These are phyloP conservation scores for Candida berthetii DNA, from an alignment of 805 yeast genomes.

Conservation along the genomic window DNA sequence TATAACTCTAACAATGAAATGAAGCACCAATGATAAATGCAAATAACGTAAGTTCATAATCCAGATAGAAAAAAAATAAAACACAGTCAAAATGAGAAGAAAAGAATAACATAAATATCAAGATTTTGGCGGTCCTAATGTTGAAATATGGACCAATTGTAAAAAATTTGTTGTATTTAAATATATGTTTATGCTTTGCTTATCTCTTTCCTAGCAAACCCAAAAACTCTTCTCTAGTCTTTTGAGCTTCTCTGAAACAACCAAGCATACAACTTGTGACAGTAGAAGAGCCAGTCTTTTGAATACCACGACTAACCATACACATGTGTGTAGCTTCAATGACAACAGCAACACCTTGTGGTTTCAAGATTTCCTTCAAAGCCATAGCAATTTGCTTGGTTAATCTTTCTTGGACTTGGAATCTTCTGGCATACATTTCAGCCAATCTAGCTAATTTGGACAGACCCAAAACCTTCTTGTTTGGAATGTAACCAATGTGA, in stretches of 20 bases:
- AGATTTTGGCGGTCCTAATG: too few relatives aligned
- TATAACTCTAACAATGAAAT: not conserved
- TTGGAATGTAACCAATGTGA: conserved; percentile 97
- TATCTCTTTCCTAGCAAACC: conserved; percentile 64
- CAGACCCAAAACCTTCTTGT: conserved; percentile 85
- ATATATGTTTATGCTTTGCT: too few relatives aligned
- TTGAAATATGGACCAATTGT: too few relatives aligned
- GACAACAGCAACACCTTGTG: conserved; percentile 97
- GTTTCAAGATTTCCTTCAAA: conserved; percentile 80
- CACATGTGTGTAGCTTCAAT: conserved; percentile 99
- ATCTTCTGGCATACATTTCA: conserved; percentile 91
- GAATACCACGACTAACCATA: conserved; percentile 97
- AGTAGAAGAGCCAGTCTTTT: conserved; percentile 90
- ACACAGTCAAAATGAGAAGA: not conserved
- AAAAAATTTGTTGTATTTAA: too few relatives aligned
- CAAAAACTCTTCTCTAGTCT: conserved; percentile 94
- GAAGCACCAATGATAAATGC: too few relatives aligned
- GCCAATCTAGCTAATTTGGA: conserved; percentile 93
- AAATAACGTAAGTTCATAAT: not conserved
- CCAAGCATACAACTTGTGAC: conserved; percentile 97
- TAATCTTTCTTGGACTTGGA: conserved; percentile 96
- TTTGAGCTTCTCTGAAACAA: conserved; percentile 87
- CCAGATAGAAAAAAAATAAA: not conserved
- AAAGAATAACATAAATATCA: too few relatives aligned
- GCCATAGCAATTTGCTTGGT: conserved; percentile 99